Base-by-base conservation (phyloP, 192 early-diverging fungal genomes). In the Entomortierella beljakovae region DNA sequence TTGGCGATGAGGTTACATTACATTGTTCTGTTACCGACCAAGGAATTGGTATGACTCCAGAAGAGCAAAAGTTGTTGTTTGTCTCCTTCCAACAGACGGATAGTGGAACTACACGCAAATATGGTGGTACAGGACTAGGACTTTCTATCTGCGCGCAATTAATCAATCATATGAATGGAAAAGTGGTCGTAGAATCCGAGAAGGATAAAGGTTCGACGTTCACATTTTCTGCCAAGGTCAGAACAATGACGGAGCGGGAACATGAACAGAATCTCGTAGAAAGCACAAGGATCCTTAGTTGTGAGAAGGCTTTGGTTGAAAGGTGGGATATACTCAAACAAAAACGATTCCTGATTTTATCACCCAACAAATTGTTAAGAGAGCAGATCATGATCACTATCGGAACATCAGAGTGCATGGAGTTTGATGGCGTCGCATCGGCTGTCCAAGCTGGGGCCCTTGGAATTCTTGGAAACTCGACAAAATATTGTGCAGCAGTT, bases 141-240 rank as follows among this genome's bases (percentile, higher is more conserved):
- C 68, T 87, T 1, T 81, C 80, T n/a, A 87, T 87, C 15, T 84
- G 83, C 53, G 68, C 80, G 4, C 72, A 87, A 42, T 51, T 87
- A 46, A 84, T 84, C 13, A 11, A 61, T 25, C 71, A 82, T 26
- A 83, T 84, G 80, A 37, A 69, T 20, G 85, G 85, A 28, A 71
- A 70, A 37, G 71, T 87, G 33, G 43, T 59, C 0, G 85, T 87
- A 0, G 80, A 82, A 25, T 84, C 83, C 0, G 72, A 64, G n/a
- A 60, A 77, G n/a, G 75, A 63, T 0, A 61, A 74, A 46, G 85
- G 85, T 16, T 81, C 83, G 0, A 84, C 68, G 13, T 87, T 87
- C 40, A 79, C 75, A 2, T 79, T 79, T 35, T 33, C 62, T 6
- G 75, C 75, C 3, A 64, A 59, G 8, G 20, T 79, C 6, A 62